Evolutionary conservation across 2,329 filamentous ascomycete species (phyloP).

Genomic region (Xylaria sp.): DNA sequence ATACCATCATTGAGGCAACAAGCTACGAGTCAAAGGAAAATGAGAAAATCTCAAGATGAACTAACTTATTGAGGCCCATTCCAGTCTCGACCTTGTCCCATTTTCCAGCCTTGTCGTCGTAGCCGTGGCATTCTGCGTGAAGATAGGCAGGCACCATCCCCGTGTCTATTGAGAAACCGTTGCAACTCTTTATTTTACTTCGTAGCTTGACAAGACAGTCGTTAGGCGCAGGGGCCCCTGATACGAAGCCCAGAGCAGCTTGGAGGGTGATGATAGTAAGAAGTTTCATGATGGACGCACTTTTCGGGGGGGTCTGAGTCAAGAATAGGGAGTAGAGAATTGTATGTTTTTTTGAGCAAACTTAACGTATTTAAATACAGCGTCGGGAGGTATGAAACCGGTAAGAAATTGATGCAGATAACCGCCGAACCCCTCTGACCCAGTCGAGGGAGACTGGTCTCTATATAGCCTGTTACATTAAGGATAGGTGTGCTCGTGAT

Average conservation of each 20-base stretch:
- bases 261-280: not conserved
- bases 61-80: not conserved
- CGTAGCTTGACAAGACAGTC: not conserved
- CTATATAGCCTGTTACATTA: not conserved
- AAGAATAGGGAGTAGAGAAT: not conserved
- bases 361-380: not conserved
- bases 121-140: not conserved
- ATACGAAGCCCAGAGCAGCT: not conserved
- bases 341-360: not conserved
- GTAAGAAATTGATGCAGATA: not conserved
- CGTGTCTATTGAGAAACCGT: not conserved
- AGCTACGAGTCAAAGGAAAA: not conserved
- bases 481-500: too few relatives aligned
- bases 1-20: not conserved
- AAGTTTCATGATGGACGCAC: not conserved
- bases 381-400: not conserved
- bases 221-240: not conserved
- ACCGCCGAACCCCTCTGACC: not conserved
- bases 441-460: not conserved
- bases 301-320: not conserved
- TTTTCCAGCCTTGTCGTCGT: not conserved
- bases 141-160: not conserved
- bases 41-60: not conserved
- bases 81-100: not conserved
- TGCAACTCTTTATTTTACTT: not conserved